Conservation (phyloP, 441 rosid genomes). For the Arabidopsis lyrata region DNA sequence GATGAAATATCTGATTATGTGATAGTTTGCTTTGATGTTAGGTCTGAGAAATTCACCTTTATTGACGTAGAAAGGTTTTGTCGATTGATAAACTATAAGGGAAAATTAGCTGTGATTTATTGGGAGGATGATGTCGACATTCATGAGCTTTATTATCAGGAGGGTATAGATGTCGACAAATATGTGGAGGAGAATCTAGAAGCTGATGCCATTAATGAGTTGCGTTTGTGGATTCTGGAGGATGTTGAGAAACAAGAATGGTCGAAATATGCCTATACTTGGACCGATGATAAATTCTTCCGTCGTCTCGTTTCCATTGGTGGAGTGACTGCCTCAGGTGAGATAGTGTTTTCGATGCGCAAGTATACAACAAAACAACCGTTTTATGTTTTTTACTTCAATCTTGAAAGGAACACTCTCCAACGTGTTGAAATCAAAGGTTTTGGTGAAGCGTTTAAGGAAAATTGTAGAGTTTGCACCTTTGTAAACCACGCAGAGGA, state of each 20-base stretch:
- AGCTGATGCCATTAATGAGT: background rate
- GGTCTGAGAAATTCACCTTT: background rate
- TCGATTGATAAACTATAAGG: background rate
- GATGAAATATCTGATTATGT: background rate
- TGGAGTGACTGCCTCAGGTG: background rate
- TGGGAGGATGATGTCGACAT: background rate
- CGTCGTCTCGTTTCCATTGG: background rate
- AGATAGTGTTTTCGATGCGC: background rate
- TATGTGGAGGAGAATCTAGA: background rate
- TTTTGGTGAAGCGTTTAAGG: background rate
- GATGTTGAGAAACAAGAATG: background rate
- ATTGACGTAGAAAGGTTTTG: background rate
- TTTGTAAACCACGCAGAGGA: background rate
- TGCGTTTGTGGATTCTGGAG: background rate
- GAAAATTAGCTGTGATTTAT: background rate
- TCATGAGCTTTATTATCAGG: background rate
- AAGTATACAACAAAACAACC: background rate
- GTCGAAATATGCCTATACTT: background rate
- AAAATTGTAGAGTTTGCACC: background rate
- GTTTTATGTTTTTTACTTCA: conserved; percentile 5
- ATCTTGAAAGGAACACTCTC: background rate
- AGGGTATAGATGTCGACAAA: background rate
- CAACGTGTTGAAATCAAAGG: conserved; percentile 1
- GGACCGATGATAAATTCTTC: background rate
- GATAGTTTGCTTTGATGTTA: background rate